Evolutionary conservation across 495 filamentous ascomycete species (phyloP), one percentile per base, ranked within the genome.

Genomic region (Penicillium coffeae): DNA sequence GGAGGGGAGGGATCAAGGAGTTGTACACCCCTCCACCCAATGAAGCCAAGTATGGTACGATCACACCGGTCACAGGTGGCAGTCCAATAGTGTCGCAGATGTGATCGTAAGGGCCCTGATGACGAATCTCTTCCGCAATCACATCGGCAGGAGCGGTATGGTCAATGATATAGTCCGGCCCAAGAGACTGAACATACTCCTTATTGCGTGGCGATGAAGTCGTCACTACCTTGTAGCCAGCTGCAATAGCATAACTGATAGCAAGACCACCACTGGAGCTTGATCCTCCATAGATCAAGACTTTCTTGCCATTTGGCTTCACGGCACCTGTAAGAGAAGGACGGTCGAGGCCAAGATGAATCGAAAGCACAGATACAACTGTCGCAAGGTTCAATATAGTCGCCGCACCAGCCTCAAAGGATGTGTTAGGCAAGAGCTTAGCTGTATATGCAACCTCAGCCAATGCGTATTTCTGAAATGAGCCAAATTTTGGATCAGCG

Each of bases 221-320:
- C 1, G 67, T 68, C 2, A 69, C 46, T 21, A 68, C 64, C 15
- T 41, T 54, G 32, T 67, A 68, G 1, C 67, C 64, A 3, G 66
- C 62, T 21, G 40, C 40, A 3, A 27, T 21, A 8, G 60, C 64
- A 40, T 54, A 59, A 40, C 63, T 38, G 14, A 71, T 43, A 12
- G 66, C 59, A 14, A 60, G 46, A 14, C 62, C 50, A 13, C 66
- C 66, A 27, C 50, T 27, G 15, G 40, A 50, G 8, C 50, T 58
- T 6, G 62, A 62, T 1, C 66, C 67, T 2, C 67, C 66, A 44
- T 64, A 69, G 25, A 68, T 51, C 8, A 71, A 42, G 20, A 66
- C 38, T 41, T 51, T 54, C 50, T 58, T 52, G n/a, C 43, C 45
- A 15, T 54, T 60, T 46, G 15, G 43, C 39, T 36, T 19, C 15